These are phyloP conservation scores for Mycena rebaudengoi DNA, from an alignment of 768 basidiomycete species.

Conservation along the genomic window DNA sequence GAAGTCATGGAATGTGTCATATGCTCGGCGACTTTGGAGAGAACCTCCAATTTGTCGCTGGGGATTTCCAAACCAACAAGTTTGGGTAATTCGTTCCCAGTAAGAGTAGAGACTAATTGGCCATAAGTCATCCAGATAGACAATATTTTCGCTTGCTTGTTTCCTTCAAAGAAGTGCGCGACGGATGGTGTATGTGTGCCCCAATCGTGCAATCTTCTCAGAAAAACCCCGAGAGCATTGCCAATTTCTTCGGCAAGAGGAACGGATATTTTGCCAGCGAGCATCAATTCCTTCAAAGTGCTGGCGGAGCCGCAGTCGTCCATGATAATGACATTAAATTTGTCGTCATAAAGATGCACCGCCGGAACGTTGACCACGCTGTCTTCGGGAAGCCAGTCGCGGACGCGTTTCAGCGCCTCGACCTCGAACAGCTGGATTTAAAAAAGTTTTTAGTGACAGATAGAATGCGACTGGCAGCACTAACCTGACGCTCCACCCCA, in stretches of 20 bases:
- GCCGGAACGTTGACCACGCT: slow-evolving; percentile 45
- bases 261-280: slow-evolving; percentile 26
- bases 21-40: neutral
- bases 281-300: neutral
- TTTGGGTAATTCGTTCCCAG: neutral
- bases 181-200: slow-evolving; percentile 39
- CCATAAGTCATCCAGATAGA: neutral
- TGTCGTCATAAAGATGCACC: slow-evolving; percentile 51
- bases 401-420: neutral
- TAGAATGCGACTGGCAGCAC: neutral
- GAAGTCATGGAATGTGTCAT: neutral
- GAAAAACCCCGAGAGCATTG: slow-evolving; percentile 59
- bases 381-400: neutral
- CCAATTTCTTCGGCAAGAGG: slow-evolving; percentile 56
- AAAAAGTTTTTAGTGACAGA: neutral
- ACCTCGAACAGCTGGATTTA: neutral
- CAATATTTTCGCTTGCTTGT: slow-evolving; percentile 43
- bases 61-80: neutral
- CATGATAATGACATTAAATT: slow-evolving; percentile 54
- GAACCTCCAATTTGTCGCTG: neutral
- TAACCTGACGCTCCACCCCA: neutral
- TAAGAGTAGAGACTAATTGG: neutral
- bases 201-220: slow-evolving; percentile 60
- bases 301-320: slow-evolving; percentile 61
- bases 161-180: slow-evolving; percentile 46